Evolutionary conservation across 345 rosid genomes (phyloP), one percentile per base, ranked within the genome.

Genomic region (Citrus unshiu): DNA sequence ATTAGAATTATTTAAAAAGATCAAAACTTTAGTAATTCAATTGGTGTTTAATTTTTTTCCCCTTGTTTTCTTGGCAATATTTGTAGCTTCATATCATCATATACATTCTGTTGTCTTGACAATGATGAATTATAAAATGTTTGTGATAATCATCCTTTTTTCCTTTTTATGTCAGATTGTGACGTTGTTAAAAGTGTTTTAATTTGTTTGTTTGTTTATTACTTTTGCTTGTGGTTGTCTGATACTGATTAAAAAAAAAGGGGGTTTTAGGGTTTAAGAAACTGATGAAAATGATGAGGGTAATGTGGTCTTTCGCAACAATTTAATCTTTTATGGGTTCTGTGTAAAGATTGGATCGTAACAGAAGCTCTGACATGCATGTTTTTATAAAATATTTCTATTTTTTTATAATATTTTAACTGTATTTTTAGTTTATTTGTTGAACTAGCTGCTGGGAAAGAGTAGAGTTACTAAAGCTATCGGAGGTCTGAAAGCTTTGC

Each of bases 231-330:
- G 24, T 70, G 74, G 19, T 51, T 49, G 54, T 19, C 30, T 30
- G 40, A 5, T 30, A 29, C 27, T 66, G 59, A 29, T 71, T 8
- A 51, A 54, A 68, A 40, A 21, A 72, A 32, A 4, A 4, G 34
- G 34, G 72, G 46, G 40, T 51, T 69, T 32, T 54, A 39, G 81
- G 79, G 29, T 83, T 83, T 72, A 63, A 43, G 64, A 80, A 73
- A 79, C 67, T 73, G 8, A 75, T 30, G 76, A 65, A 82, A 77
- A 81, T 71, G 81, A 62, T 35, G 67, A 78, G 73, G 87, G 56
- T 73, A 81, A 60, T 83, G 74, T 83, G 56, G 83, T 76, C 72
- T 76, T 81, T 80, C 54, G 21, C 2, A 57, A 19, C 35, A 34
- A 56, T 37, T 27, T n/a, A 24, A 66, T 66, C 37, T 70, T 73